Percentiles rank a stretch among this genome's conserved stretches.
phyloP scores from a whole-genome alignment of 2,329 filamentous ascomycete species.

The Botrytis tulipae region DNA sequence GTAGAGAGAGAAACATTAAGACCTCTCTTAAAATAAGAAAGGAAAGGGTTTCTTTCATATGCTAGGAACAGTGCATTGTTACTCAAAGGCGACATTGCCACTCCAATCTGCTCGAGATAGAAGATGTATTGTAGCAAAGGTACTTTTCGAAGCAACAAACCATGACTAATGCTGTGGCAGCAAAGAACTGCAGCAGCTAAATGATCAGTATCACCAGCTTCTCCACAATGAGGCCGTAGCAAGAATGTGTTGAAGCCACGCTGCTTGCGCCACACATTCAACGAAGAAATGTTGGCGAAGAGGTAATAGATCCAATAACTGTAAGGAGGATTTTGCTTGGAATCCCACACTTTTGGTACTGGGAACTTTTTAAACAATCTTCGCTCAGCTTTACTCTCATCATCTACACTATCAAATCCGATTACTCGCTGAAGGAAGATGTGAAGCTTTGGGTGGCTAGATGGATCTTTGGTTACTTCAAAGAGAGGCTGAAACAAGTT shows the following conservation, averaged over 20 bases:
- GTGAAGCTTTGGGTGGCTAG: constrained; percentile 86
- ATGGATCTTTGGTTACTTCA: constrained; percentile 85
- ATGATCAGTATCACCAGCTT: constrained; percentile 96
- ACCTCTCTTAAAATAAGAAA: constrained; percentile 91
- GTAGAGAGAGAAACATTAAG: constrained; percentile 95
- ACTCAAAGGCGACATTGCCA: constrained; percentile 98
- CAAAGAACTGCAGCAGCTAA: constrained; percentile 86
- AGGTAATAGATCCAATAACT: constrained; percentile 99
- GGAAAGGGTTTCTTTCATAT: constrained; percentile 94
- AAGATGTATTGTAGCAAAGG: constrained; percentile 95
- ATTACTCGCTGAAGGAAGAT: constrained; percentile 93
- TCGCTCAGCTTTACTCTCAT: constrained; percentile 94
- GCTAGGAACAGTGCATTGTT: constrained; percentile 97
- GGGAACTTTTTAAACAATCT: constrained; percentile 96
- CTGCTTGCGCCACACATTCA: constrained; percentile 88
- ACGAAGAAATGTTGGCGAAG: constrained; percentile 87
- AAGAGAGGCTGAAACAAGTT: constrained; percentile 95
- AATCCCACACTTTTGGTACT: constrained; percentile 82
- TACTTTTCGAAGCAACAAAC: constrained; percentile 87
- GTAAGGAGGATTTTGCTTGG: constrained; percentile 94
- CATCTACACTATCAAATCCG: constrained; percentile 95
- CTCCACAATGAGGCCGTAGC: constrained; percentile 89
- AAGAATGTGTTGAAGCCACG: constrained; percentile 96
- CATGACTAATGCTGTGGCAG: constrained; percentile 96
- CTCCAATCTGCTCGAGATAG: constrained; percentile 96